Evolutionary conservation across 352 stramenopile genomes (phyloP), one percentile per base, ranked within the genome.

Genomic region (Phytophthora hybrid): DNA sequence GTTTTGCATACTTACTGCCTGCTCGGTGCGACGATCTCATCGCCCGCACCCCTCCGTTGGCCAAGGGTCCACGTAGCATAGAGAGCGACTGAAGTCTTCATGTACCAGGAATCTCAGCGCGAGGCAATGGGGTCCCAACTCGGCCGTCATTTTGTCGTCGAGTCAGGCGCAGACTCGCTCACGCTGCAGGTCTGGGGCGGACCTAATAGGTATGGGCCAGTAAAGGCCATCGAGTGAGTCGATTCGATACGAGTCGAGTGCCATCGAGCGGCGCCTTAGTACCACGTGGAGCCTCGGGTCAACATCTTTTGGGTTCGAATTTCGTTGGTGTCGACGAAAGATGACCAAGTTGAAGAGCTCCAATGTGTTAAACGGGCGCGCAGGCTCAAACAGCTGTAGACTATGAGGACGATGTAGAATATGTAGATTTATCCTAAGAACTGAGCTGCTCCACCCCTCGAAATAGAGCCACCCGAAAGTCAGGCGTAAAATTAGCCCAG

Each of bases 251-350:
- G 1, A 26, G 23, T 26, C 23, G 23, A 26, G 23, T 26, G 59
- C 8, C 56, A 71, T 71, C 63, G 31, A 19, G 21, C 39, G 9
- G 21, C 11, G 58, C 26, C 69, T 71, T 74, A 74, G 69, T 79
- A 62, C 68, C 37, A 71, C 63, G 73, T 74, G 34, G 10, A 47
- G n/a, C 37, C 32, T 63, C 34, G 58, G 31, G 19, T 70, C 32
- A 46, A 47, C 14, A 49, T 49, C 61, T 32, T 57, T 59, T 31
- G 31, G 47, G 13, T 65, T 76, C 62, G 72, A 73, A 69, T 73
- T 69, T 73, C 58, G 19, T 76, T 75, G 66, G 61, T 78, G 66
- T 69, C 55, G 71, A 78, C 66, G 59, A 74, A 70, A 58, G 29
- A 51, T 62, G 63, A 69, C 69, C 39, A 63, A 10, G 63, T 63